Evolutionary conservation across 148 eudicot species (phyloP), one percentile per base, ranked within the genome.

Genomic region (Heliamphora exappendiculata): DNA sequence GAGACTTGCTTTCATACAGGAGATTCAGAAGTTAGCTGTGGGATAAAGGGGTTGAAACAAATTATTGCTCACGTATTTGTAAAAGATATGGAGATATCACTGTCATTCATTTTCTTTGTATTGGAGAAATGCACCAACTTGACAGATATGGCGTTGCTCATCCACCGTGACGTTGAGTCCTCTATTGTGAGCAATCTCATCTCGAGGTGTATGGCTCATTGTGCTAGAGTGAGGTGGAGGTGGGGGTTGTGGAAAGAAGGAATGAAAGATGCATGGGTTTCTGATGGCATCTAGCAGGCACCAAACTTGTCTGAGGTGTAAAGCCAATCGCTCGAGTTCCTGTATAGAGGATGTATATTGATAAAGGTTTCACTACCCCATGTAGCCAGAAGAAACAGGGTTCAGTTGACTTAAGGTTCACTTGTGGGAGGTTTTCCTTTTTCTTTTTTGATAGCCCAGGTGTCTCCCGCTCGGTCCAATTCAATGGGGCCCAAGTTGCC

Each of bases 181-280:
- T 47, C 49, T 57, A 77, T 80, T n/a, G 76, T 81, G 6, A 73
- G 77, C 39, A 50, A 73, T 49, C 72, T 90, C 77, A 81, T 84
- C 33, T 76, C 85, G 4, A 82, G 75, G 69, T 90, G 88, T 79
- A 65, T 65, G 42, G 75, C 80, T 59, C 74, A 12, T 41, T 83
- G 81, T 70, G 50, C 88, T 44, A 78, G 79, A 76, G 82, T 83
- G 64, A 76, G 74, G 45, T 88, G 90, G 92, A 84, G 80, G 70
- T 88, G 94, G 94, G 94, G 94, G 6, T 70, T 83, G 73, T 88
- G 95, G 92, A 88, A 82, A 72, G 88, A 87, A 79, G 88, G 89
- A 53, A 70, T 47, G 13, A 71, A 86, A 63, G 95, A 90, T 82
- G 79, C 70, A 62, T 90, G 90, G 90, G 69, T 86, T 20, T 81